Base-by-base conservation (phyloP, 1,284 basidiomycete species). In the Tremellales sp. region DNA sequence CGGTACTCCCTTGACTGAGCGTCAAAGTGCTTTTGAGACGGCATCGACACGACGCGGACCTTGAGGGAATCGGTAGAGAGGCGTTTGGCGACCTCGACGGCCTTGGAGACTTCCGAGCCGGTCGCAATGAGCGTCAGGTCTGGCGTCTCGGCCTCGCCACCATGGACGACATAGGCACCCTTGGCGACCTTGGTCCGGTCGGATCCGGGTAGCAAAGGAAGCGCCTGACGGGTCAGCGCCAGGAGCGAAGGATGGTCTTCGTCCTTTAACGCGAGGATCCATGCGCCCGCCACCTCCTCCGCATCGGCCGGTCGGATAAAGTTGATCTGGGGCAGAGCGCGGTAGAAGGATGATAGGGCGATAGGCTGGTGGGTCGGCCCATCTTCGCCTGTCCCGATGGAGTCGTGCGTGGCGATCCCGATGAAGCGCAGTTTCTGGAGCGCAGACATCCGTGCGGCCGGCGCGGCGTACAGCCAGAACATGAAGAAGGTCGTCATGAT, bases 401-500 rank as follows among this genome's bases (percentile, higher is more conserved):
- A 56, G 46, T 71, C 67, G 50, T 68, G 68, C 0, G 68, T 68
- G 8, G 62, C 66, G 28, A 71, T 61, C 33, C 58, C 63, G 52
- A 71, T 68, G 47, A 68, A 60, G 22, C 68, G 60, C 5, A 71
- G 60, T 5, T 60, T 58, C 45, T 66, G 64, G 5, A 71, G 50
- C 8, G 66, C 65, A 2, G 65, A 48, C 68, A 71, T 68, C 21
- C 68, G 67, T 1, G 52, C 60, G 16, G 68, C 65, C 0, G 68
- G 65, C 8, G 66, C 68, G n/a, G 66, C 66, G 48, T 71, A 71
- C 3, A 68, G 50, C 61, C 62, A 68, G 54, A 71, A 71, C 63
- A 71, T 71, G 56, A 71, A 68, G 54, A 66, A 71, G 18, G 65
- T 69, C 12, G 66, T 92, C 86, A 61, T 86, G 87, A 75, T 88